Evolutionary conservation across 2,329 filamentous ascomycete genomes (phyloP), one percentile per base, ranked within the genome.

Genomic region (Ophiostoma angusticollis): DNA sequence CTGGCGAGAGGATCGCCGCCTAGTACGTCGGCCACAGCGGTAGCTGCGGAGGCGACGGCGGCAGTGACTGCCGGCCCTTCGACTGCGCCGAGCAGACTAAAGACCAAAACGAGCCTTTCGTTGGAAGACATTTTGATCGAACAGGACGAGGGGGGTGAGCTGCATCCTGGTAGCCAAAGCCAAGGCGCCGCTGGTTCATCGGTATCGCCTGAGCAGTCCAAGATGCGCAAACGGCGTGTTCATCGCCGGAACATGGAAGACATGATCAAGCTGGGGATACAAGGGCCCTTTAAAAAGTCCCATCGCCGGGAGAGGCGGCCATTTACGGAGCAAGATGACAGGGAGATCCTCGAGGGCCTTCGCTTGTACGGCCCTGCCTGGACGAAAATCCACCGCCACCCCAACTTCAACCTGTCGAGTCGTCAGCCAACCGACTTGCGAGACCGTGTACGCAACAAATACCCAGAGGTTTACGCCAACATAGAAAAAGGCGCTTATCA

Each of bases 381-480:
- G 75, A 77, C 74, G 37, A 73, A 70, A 52, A 80, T 80, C 16
- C 74, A 77, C 50, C 64, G 73, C 25, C 74, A 80, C 43, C 55
- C 67, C 12, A 61, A 61, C 21, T 77, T 74, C 54, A 62, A 73
- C 43, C 58, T 80, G n/a, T 65, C 68, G 5, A 69, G 54, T 42
- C 62, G 75, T 31, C 70, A 76, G 46, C 74, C 75, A 1, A 80
- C 74, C 0, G 75, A 80, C 49, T 54, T 80, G 37, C 63, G 75
- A 44, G 75, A 80, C 46, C 64, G 75, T 17, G 65, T 78, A 23
- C 67, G 75, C 31, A 80, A 79, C 55, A 78, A 75, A 48, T 76
- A 75, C 47, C 70, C 72, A 3, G 66, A 67, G 12, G 67, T 72
- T 23, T 78, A 74, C 48, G 61, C 66, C 18, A 59, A 61, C 39